These are phyloP conservation scores for Herpotrichia juniperi DNA, from an alignment of 2,329 filamentous ascomycete species.

Conservation along the genomic window DNA sequence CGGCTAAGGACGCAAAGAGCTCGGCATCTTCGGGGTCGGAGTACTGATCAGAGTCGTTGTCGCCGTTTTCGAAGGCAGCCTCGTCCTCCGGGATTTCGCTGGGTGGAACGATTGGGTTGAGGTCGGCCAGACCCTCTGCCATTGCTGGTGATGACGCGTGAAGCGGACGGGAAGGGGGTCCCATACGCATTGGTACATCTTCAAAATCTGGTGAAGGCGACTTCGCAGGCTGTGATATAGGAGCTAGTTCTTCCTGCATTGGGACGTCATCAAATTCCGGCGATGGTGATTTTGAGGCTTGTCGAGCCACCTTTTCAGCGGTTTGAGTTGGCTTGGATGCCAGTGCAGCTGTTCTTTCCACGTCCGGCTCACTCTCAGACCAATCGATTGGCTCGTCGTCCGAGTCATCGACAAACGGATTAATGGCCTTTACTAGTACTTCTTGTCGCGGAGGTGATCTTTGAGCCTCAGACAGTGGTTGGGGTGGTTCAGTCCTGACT, in stretches of 20 bases:
- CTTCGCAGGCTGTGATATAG: conserved; percentile 25
- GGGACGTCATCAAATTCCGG: conserved; percentile 58
- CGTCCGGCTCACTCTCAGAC: conserved; percentile 59
- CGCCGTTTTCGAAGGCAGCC: conserved; percentile 28
- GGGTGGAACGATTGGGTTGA: conserved; percentile 34
- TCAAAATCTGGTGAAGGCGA: conserved; percentile 59
- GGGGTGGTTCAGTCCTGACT: conserved; percentile 49
- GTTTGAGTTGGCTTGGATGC: conserved; percentile 2
- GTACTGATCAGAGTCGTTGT: conserved; percentile 47
- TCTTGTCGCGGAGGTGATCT: conserved; percentile 27
- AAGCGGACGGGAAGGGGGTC: conserved; percentile 11
- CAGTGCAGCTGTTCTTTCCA: conserved; percentile 11
- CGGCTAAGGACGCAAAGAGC: conserved; percentile 81
- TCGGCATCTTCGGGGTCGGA: conserved; percentile 94
- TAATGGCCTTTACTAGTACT: conserved; percentile 19
- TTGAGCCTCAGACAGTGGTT: conserved; percentile 25
- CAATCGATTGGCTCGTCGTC: conserved; percentile 55
- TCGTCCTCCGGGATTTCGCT: conserved; percentile 39
- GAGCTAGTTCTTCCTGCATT: conserved; percentile 17
- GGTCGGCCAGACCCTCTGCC: conserved; percentile 34
- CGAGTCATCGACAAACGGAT: conserved; percentile 34
- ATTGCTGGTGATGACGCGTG: conserved; percentile 28
- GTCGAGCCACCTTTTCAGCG: conserved; percentile 21
- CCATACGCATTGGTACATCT: conserved; percentile 48
- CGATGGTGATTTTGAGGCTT: conserved; percentile 46